Evolutionary conservation across 768 basidiomycete genomes (phyloP).

Genomic region (Suillus ampliporus): DNA sequence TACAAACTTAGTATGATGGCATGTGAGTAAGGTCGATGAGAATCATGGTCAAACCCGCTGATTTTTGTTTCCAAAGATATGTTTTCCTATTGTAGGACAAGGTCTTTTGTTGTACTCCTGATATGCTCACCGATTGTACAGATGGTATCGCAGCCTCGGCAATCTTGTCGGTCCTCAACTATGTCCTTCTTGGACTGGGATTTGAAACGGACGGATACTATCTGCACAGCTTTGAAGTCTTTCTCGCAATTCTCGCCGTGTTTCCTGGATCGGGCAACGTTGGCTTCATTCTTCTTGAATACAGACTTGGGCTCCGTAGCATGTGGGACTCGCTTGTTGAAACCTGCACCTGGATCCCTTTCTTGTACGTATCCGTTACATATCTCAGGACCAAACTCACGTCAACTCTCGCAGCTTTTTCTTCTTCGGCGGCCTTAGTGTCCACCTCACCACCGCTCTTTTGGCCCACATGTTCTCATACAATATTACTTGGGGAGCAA

Average conservation of each 20-base stretch:
- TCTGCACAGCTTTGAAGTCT: constrained; percentile 74
- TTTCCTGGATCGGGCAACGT: constrained; percentile 74
- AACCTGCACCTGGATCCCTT: constrained; percentile 25
- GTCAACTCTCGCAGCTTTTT: constrained; percentile 31
- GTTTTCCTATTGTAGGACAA: constrained; percentile 48
- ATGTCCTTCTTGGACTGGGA: constrained; percentile 67
- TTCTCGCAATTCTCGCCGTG: constrained; percentile 70
- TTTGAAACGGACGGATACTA: constrained; percentile 73
- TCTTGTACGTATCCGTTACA: constrained; percentile 24
- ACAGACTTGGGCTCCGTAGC: constrained; percentile 55
- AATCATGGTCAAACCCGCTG: neutral
- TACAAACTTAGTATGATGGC: constrained; percentile 69
- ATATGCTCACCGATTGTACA: neutral
- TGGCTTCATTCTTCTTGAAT: constrained; percentile 69
- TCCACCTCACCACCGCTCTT: constrained; percentile 53
- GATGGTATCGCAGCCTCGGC: constrained; percentile 63
- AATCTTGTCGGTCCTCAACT: constrained; percentile 68
- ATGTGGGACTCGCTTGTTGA: constrained; percentile 19
- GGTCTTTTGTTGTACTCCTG: neutral
- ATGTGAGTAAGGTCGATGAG: constrained; percentile 37
- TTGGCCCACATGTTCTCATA: constrained; percentile 56
- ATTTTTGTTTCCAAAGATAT: constrained; percentile 31
- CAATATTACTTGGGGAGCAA: constrained; percentile 46
- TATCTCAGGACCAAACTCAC: neutral
- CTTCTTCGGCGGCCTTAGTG: constrained; percentile 53